These are phyloP conservation scores for Arabis alpina DNA, from an alignment of 345 rosid genomes.

Conservation along the genomic window DNA sequence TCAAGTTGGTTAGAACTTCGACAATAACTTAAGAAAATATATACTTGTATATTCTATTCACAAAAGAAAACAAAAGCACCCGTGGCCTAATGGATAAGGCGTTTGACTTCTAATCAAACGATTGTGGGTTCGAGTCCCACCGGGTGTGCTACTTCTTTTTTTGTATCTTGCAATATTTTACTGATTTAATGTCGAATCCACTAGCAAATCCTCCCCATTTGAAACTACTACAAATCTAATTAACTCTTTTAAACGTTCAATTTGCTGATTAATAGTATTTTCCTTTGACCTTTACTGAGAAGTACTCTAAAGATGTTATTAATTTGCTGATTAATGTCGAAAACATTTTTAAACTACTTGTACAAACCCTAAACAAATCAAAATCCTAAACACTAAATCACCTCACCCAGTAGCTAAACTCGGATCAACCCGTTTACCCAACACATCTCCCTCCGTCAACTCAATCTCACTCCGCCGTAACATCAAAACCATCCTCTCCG, in stretches of 20 bases:
- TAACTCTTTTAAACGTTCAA: too few relatives aligned
- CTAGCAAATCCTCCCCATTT: too few relatives aligned
- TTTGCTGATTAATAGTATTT: too few relatives aligned
- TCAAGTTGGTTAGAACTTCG: neutral
- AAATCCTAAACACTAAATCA: conserved; percentile 9
- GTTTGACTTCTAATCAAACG: conserved; percentile 84
- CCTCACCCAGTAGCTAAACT: conserved; percentile 52
- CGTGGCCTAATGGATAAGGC: conserved; percentile 93
- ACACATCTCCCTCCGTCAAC: conserved; percentile 49
- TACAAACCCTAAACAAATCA: neutral
- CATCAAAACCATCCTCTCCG: conserved; percentile 72
- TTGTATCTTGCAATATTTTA: too few relatives aligned
- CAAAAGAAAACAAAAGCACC: conserved; percentile 2
- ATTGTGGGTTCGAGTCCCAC: conserved; percentile 94
- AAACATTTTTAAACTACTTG: neutral
- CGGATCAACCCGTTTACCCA: conserved; percentile 71
- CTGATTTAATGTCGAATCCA: neutral
- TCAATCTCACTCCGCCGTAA: conserved; percentile 77
- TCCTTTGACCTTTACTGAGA: too few relatives aligned
- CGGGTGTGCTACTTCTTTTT: conserved; percentile 43
- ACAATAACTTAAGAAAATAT: too few relatives aligned
- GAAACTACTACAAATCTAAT: too few relatives aligned
- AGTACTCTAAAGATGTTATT: neutral
- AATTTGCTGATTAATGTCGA: neutral
- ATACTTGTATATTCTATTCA: too few relatives aligned